A percentile compares a stretch with the other conserved stretches of the same genome.
phyloP scores from a whole-genome alignment of 345 rosid genomes.

The Brassica incana region DNA sequence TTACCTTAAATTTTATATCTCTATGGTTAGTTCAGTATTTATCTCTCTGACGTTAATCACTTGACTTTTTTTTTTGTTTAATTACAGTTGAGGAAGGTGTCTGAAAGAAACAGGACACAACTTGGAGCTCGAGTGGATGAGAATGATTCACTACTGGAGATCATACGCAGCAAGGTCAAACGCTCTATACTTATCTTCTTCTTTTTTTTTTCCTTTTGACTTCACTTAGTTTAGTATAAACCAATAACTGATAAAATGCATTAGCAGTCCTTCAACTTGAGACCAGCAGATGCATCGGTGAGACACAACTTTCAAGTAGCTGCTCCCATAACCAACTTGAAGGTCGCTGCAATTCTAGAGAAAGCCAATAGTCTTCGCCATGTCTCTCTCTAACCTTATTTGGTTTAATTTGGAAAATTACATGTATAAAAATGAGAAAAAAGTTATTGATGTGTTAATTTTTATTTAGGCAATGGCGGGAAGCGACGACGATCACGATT shows the following conservation, averaged over 20 bases:
- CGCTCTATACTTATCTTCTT: not conserved
- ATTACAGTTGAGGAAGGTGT: constrained; percentile 77
- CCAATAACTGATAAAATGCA: not conserved
- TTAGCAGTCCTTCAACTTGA: constrained; percentile 80
- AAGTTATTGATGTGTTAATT: not conserved
- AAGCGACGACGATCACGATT: constrained; percentile 90
- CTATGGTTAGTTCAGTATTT: not conserved
- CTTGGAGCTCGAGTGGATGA: constrained; percentile 58
- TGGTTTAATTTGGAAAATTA: not conserved
- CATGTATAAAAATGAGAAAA: not conserved
- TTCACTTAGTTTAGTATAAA: not conserved
- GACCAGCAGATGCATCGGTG: constrained; percentile 55
- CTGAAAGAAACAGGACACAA: constrained; percentile 54
- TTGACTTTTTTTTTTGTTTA: not conserved
- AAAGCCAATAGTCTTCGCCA: constrained; percentile 94
- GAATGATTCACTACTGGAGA: constrained; percentile 77
- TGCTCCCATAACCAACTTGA: constrained; percentile 74
- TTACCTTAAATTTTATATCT: not conserved
- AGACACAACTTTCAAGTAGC: constrained; percentile 71
- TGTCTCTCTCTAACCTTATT: constrained; percentile 49
- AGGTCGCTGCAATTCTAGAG: constrained; percentile 92
- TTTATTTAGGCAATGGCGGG: constrained; percentile 71
- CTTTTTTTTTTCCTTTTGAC: not conserved
- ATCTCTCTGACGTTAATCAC: not conserved
- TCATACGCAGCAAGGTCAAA: constrained; percentile 79